These are phyloP conservation scores for Punica granatum DNA, from an alignment of 345 rosid genomes.

Conservation along the genomic window DNA sequence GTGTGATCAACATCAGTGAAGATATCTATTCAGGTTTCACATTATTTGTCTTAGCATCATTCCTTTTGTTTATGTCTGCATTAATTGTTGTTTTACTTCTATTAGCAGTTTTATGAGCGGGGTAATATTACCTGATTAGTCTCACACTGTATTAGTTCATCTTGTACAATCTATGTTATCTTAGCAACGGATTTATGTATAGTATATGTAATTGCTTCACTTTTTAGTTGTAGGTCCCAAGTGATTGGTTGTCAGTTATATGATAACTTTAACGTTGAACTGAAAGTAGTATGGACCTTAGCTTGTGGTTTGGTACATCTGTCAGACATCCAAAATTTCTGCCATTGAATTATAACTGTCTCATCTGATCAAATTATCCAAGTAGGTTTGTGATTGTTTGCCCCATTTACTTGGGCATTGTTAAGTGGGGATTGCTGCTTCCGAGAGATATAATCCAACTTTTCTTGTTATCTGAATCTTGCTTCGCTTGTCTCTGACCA, in stretches of 20 bases:
- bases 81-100: background rate
- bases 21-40: constrained; percentile 78
- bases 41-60: constrained; percentile 4
- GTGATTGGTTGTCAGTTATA: background rate
- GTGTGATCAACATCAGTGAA: constrained; percentile 95
- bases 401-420: background rate
- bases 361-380: background rate
- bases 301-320: background rate
- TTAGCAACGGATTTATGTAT: background rate
- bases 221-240: background rate
- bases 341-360: background rate
- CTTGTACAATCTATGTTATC: background rate
- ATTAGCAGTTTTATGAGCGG: background rate
- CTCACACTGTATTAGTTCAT: background rate
- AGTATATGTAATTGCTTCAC: background rate
- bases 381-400: background rate
- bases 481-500: background rate
- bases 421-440: background rate
- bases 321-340: background rate
- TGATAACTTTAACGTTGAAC: background rate
- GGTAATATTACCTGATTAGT: background rate
- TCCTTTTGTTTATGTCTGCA: background rate
- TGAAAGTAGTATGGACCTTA: background rate
- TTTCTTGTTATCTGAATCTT: background rate
- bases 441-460: background rate